These are phyloP conservation scores for Serendipita sp. DNA, from an alignment of 768 basidiomycete genomes.

Conservation along the genomic window DNA sequence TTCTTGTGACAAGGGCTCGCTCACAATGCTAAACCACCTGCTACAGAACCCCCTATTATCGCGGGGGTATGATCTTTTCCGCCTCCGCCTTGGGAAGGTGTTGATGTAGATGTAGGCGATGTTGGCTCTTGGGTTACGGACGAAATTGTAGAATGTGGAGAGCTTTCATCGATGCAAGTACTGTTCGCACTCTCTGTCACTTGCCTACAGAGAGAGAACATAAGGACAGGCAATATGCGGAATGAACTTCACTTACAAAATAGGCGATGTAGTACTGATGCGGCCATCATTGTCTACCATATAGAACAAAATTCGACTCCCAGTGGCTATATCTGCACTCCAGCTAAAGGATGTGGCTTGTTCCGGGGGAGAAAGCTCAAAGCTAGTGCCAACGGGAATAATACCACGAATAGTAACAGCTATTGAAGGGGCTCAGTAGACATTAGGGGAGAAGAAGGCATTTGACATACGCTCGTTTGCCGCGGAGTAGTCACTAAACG, in stretches of 20 bases:
- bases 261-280: constrained; percentile 12
- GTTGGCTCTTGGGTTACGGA: constrained; percentile 22
- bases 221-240: constrained; percentile 29
- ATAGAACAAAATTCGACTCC: constrained; percentile 39
- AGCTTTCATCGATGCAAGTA: constrained; percentile 36
- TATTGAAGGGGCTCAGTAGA: constrained; percentile 36
- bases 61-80: background rate
- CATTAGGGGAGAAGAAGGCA: constrained; percentile 22
- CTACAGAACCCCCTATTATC: background rate
- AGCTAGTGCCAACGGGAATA: constrained; percentile 43
- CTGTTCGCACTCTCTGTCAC: constrained; percentile 22
- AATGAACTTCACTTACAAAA: background rate
- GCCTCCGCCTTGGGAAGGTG: constrained; percentile 13
- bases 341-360: constrained; percentile 32
- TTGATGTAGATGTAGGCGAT: constrained; percentile 24
- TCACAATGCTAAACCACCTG: background rate
- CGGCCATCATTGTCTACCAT: background rate
- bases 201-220: background rate
- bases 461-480: constrained; percentile 40
- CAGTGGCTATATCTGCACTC: constrained; percentile 39
- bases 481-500: constrained; percentile 21
- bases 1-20: background rate
- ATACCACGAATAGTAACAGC: constrained; percentile 28
- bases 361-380: constrained; percentile 28
- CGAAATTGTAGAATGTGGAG: constrained; percentile 20